A percentile compares a stretch with the other conserved stretches of the same genome.
These are phyloP conservation scores for Mitragyna speciosa DNA, from an alignment of 257 asterid species.

Conservation along the genomic window DNA sequence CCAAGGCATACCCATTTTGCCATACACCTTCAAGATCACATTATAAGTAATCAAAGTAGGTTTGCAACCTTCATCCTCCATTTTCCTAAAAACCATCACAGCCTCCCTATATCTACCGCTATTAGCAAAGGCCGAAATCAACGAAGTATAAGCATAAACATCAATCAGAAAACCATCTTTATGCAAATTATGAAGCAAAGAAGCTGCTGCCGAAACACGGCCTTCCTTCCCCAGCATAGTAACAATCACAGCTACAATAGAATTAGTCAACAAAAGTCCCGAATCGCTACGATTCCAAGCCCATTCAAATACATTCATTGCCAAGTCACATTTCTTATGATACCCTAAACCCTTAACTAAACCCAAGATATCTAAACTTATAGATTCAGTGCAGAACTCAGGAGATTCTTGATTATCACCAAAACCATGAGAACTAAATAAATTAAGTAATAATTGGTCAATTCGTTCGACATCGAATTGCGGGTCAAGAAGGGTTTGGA, in stretches of 20 bases:
- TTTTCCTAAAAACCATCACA: slow-evolving; percentile 64
- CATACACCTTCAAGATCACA: slow-evolving; percentile 79
- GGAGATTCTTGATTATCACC: slow-evolving; percentile 15
- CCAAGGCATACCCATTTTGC: slow-evolving; percentile 99
- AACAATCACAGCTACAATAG: slow-evolving; percentile 70
- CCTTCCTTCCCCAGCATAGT: slow-evolving; percentile 77
- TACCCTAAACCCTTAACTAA: slow-evolving; percentile 68
- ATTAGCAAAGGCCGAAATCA: slow-evolving; percentile 58
- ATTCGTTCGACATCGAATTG: slow-evolving; percentile 43
- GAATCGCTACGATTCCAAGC: slow-evolving; percentile 39
- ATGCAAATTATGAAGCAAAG: slow-evolving; percentile 58
- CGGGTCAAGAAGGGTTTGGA: slow-evolving; percentile 52
- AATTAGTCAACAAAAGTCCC: slow-evolving; percentile 47
- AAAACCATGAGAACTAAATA: slow-evolving; percentile 28
- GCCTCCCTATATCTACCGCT: slow-evolving; percentile 82
- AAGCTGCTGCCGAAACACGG: slow-evolving; percentile 56
- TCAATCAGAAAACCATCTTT: slow-evolving; percentile 66
- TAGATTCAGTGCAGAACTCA: slow-evolving; percentile 32
- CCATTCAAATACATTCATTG: slow-evolving; percentile 68
- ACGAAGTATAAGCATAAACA: slow-evolving; percentile 78
- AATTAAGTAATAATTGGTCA: slow-evolving; percentile 36
- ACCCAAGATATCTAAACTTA: slow-evolving; percentile 49
- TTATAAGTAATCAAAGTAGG: slow-evolving; percentile 89
- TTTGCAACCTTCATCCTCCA: slow-evolving; percentile 85
- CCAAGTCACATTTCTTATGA: slow-evolving; percentile 65